Conservation (phyloP, 2,329 filamentous ascomycete species). For the Colletotrichum nymphaeae region DNA sequence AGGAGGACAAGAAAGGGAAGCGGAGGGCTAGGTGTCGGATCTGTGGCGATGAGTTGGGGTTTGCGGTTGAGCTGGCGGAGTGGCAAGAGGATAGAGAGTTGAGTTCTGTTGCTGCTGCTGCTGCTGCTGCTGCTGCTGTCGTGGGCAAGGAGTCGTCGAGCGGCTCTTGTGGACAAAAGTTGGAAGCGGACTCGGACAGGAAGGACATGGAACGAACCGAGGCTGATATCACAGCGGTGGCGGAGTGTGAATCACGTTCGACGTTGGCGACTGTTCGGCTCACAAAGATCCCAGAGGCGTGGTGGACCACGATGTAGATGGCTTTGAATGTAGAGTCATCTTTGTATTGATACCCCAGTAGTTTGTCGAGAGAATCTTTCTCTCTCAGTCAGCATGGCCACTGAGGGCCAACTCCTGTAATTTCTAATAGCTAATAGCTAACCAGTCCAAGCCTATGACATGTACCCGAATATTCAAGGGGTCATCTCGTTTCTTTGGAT, state of each 20-base stretch:
- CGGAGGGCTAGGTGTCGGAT: background rate
- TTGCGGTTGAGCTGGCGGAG: background rate
- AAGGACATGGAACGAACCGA: background rate
- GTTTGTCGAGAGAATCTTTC: background rate
- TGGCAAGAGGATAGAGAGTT: background rate
- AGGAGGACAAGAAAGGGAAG: background rate
- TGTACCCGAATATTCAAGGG: too few species aligned
- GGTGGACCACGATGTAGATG: constrained; percentile 12
- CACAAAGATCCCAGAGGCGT: constrained; percentile 20
- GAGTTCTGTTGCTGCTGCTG: too few species aligned
- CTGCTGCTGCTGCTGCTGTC: too few species aligned
- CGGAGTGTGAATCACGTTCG: background rate
- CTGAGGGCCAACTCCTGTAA: background rate
- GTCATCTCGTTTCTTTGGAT: background rate
- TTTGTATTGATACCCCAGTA: constrained; percentile 8
- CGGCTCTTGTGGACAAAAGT: background rate
- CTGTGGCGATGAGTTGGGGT: background rate
- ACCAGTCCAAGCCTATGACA: background rate
- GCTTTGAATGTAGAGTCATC: background rate
- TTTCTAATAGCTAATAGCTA: constrained; percentile 8
- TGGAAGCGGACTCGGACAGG: background rate
- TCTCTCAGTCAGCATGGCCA: background rate
- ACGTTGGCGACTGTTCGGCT: background rate
- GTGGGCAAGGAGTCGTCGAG: background rate
- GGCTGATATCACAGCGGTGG: background rate